Evolutionary conservation across 2,329 filamentous ascomycete species (phyloP), one percentile per base, ranked within the genome.

Genomic region (Talaromyces sp.): DNA sequence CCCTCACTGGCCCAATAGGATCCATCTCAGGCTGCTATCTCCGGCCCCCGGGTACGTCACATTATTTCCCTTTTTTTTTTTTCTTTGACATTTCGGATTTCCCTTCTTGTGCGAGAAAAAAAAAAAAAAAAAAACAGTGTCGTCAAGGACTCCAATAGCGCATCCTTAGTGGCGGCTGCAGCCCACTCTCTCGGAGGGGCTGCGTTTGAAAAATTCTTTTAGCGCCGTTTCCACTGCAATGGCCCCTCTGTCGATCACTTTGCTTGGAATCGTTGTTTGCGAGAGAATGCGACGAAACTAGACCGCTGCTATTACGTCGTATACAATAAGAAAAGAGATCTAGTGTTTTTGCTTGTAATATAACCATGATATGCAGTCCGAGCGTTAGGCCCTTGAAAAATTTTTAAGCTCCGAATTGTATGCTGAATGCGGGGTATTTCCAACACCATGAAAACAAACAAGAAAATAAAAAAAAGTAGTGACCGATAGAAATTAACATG

Each of bases 61-160:
- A 12, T 29, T 11, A 12, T 29, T 11, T 4, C n/a, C 1, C 14
- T 26, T 46, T 19, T 48, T 38, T 19, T 26, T 46, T 19, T 48
- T 38, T 19, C 31, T 55, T 41, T 55, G 53, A 38, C 29, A 10
- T 21, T 21, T 11, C 21, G 9, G 9, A 8, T 46, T 46, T 46
- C 19, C 19, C 19, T 46, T 21, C n/a, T 12, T 21, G n/a, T 21
- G 41, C 10, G 41, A n/a, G 12, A 19, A 9, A 54, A 32, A n/a
- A 32, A 31, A 56, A 35, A 56, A 56, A n/a, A n/a, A 56, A 56
- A 48, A 27, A 21, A 14, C 26, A 21, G 38, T 58, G 59, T 55
- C 32, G 56, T 58, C 59, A 59, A 60, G 61, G 57, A 63, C 66
- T 64, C 65, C 67, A 66, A 65, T 65, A 65, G 67, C 62, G 59